Base-by-base conservation (phyloP, 1,284 basidiomycete genomes). In the Meripilus lineatus region DNA sequence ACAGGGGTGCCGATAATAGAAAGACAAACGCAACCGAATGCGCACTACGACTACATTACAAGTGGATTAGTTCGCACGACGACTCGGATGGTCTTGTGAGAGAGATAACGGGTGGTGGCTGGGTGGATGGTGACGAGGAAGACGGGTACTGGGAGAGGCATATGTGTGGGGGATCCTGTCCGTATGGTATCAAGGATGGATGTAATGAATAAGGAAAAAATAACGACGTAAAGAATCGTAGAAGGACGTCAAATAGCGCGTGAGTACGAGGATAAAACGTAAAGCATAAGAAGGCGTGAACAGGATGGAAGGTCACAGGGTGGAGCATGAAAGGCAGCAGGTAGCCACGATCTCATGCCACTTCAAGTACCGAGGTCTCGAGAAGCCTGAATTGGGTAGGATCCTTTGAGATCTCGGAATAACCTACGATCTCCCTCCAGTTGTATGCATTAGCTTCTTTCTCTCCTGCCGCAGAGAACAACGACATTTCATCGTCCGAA, bases 391-490 rank as follows among this genome's bases (percentile, higher is more conserved):
- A 89, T 59, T 80, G 68, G 11, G 72, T 68, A 21, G 75, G 56
- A 52, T 89, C 85, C 60, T 87, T 88, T 37, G 79, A 80, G 54
- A 80, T 72, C 61, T 90, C 88, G 13, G 75, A 76, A 83, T 85
- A 89, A 17, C 81, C 81, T 25, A 89, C 76, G 25, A 80, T 63
- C 54, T 85, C 82, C 45, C 84, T 69, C 87, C 88, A 90, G 62
- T 89, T 87, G 51, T 74, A 72, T 14, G 69, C 64, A 49, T 85
- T 84, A 18, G 86, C 88, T 59, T 89, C 88, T 64, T 89, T 90
- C 65, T 89, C 88, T 6, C 87, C 85, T 3, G 85, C 79, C n/a
- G 75, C 80, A 3, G 77, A 75, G 58, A 89, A 89, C 23, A 76
- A 60, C 18, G 73, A 74, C 48, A 86, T 66, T 48, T 90, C 87